Evolutionary conservation across 2,329 filamentous ascomycete species (phyloP).

Genomic region (Penicillium vulpinum): DNA sequence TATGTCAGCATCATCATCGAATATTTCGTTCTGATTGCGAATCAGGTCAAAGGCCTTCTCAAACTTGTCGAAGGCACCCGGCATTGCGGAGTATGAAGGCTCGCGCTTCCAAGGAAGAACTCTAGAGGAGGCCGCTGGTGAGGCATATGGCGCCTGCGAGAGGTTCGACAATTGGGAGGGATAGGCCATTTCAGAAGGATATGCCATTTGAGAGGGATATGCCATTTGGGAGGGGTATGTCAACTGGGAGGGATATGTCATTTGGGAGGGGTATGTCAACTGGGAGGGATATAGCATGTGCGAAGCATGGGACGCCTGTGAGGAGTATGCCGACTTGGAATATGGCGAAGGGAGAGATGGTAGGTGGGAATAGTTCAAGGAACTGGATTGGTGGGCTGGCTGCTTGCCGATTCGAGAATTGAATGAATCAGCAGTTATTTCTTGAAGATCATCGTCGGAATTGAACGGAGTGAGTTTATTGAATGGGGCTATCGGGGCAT

Average conservation of each 20-base stretch:
- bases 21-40: constrained; percentile 4
- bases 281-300: background rate
- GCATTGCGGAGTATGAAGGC: background rate
- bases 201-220: background rate
- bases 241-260: background rate
- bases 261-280: background rate
- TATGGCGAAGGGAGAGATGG: background rate
- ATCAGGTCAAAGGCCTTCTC: constrained; percentile 5
- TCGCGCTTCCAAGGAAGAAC: constrained; percentile 1
- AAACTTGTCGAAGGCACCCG: background rate
- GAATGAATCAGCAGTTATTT: constrained; percentile 13
- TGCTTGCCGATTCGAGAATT: constrained; percentile 5
- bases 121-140: background rate
- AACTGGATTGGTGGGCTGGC: background rate
- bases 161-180: background rate
- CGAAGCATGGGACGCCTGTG: background rate
- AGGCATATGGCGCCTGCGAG: background rate
- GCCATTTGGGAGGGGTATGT: background rate
- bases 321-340: background rate
- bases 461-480: background rate
- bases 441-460: constrained; percentile 36
- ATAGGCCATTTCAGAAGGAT: background rate
- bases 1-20: constrained; percentile 7
- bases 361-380: background rate
- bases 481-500: background rate